A percentile compares a stretch with the other conserved stretches of the same genome.
These are phyloP conservation scores for Claviceps sp. DNA, from an alignment of 2,329 filamentous ascomycete species.

Conservation along the genomic window DNA sequence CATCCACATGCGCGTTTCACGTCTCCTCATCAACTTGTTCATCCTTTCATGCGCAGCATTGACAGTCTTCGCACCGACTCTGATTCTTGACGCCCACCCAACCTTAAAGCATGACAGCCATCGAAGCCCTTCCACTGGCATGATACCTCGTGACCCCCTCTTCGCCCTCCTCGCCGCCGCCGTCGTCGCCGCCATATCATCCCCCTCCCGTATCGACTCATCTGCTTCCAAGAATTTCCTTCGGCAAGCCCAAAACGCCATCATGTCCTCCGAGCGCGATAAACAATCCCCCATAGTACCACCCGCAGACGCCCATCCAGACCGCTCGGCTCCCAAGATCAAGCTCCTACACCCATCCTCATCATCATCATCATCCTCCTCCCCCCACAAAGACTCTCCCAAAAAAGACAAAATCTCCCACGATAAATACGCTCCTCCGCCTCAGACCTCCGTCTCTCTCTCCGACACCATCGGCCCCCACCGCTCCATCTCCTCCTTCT, in stretches of 20 bases:
- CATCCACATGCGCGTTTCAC: too few relatives aligned
- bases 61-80: too few relatives aligned
- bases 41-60: too few relatives aligned
- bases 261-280: background rate
- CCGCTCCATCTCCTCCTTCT: slow-evolving; percentile 71
- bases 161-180: background rate
- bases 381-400: slow-evolving; percentile 3
- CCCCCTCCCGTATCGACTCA: background rate
- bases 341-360: background rate
- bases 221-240: background rate
- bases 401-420: slow-evolving; percentile 9
- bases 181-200: background rate
- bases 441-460: slow-evolving; percentile 46
- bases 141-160: background rate
- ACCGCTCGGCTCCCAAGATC: slow-evolving; percentile 4
- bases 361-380: too few relatives aligned
- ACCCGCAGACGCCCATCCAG: background rate
- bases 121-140: background rate
- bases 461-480: slow-evolving; percentile 75
- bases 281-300: background rate
- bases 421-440: slow-evolving; percentile 7
- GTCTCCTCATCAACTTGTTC: too few relatives aligned
- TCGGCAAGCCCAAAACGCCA: background rate
- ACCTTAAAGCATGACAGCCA: too few relatives aligned
- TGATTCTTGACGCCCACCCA: too few relatives aligned